Conservation (phyloP, 2,329 filamentous ascomycete genomes). For the Trichoderma oligosporum region DNA sequence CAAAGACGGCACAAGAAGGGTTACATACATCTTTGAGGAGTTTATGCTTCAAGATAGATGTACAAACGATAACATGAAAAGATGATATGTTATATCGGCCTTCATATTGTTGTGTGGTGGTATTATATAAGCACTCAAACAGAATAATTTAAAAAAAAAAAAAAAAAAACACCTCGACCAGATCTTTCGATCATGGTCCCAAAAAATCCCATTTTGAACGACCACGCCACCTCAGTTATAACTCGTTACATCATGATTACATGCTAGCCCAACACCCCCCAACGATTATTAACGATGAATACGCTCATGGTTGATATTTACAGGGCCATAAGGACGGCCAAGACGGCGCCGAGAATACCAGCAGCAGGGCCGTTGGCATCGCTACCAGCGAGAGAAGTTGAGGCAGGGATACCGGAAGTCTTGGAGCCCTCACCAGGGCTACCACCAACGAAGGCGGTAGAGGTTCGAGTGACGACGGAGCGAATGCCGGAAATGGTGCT, state of each 20-base stretch:
- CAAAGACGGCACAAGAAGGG: background rate
- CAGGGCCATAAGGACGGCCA: constrained; percentile 34
- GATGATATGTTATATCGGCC: background rate
- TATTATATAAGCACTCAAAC: background rate
- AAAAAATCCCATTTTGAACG: constrained; percentile 1
- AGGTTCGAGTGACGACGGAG: constrained; percentile 20
- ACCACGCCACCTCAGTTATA: constrained; percentile 3
- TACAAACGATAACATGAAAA: background rate
- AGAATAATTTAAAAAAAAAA: background rate
- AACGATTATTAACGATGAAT: constrained; percentile 1
- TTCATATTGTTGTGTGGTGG: constrained; percentile 4
- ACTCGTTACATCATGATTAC: constrained; percentile 18
- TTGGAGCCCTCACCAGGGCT: constrained; percentile 22
- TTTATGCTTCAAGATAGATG: background rate
- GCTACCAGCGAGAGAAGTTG: constrained; percentile 20
- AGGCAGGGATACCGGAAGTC: constrained; percentile 8
- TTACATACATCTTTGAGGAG: background rate
- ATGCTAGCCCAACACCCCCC: constrained; percentile 10
- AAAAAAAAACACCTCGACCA: background rate
- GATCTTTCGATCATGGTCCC: background rate
- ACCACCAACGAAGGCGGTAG: constrained; percentile 20
- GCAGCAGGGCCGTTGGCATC: constrained; percentile 28
- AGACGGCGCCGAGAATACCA: constrained; percentile 31
- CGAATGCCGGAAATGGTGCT: constrained; percentile 14
- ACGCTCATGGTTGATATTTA: constrained; percentile 23